A percentile compares a stretch with the other conserved stretches of the same genome.
Evolutionary conservation across 352 stramenopile species (phyloP).

Genomic region (Phytopythium kandeliae): DNA sequence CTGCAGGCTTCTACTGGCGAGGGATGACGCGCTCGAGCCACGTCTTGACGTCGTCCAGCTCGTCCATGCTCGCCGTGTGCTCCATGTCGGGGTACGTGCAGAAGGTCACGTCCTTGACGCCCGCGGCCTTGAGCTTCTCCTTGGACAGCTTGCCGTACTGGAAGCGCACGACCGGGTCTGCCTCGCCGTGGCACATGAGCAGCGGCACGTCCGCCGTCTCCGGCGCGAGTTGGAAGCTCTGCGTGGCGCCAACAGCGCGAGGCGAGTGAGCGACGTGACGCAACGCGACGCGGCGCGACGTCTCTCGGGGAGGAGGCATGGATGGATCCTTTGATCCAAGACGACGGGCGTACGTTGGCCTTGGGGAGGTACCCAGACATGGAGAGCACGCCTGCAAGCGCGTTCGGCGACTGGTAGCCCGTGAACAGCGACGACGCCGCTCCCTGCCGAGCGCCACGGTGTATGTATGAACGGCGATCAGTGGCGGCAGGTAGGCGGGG

Average conservation of each 20-base stretch:
- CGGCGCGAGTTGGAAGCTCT: conserved; percentile 44
- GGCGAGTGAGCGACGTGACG: no score
- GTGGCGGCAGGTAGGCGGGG: no score
- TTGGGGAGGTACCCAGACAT: conserved; percentile 78
- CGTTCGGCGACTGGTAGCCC: conserved; percentile 55
- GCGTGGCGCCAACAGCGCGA: no score
- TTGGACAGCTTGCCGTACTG: conserved; percentile 54
- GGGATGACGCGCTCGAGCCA: conserved; percentile 61
- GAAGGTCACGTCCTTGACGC: conserved; percentile 59
- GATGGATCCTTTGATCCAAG: no score
- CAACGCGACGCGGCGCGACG: no score
- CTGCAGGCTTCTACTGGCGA: background rate
- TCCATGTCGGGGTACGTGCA: conserved; percentile 58
- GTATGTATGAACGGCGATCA: no score
- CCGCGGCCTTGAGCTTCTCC: conserved; percentile 42
- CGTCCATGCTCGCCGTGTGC: conserved; percentile 55
- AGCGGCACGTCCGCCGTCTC: conserved; percentile 60
- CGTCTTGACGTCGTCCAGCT: conserved; percentile 55
- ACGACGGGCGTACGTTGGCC: conserved; percentile 19
- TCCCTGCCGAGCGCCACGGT: conserved; percentile 36
- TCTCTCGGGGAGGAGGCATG: no score
- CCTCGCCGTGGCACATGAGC: conserved; percentile 76
- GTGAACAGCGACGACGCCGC: conserved; percentile 87
- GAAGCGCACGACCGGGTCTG: conserved; percentile 55
- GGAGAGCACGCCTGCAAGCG: conserved; percentile 57